These are phyloP conservation scores for Glomus cerebriforme DNA, from an alignment of 192 early-diverging fungal genomes.

Conservation along the genomic window DNA sequence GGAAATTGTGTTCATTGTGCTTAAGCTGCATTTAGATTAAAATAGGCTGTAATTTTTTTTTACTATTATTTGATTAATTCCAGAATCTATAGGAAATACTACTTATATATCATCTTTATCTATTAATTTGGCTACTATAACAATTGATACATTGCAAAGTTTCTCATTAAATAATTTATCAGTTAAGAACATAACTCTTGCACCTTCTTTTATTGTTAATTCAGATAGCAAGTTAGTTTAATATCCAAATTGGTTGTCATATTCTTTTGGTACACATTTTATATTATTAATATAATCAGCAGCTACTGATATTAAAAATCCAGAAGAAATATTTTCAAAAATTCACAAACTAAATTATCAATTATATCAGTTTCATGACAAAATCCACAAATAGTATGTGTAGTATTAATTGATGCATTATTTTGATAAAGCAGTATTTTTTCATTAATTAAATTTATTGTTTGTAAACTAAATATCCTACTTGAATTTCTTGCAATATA, in stretches of 20 bases:
- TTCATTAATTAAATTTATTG: too few species aligned
- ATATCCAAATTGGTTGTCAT: background rate
- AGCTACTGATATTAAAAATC: too few species aligned
- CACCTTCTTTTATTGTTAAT: background rate
- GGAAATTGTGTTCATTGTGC: background rate
- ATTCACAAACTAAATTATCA: too few species aligned
- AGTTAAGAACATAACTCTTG: too few species aligned
- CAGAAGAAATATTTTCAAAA: too few species aligned
- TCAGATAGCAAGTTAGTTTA: background rate
- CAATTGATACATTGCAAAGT: background rate
- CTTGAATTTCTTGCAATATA: too few species aligned
- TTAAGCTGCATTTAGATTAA: background rate
- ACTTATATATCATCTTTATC: background rate
- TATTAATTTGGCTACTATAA: background rate
- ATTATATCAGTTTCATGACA: too few species aligned
- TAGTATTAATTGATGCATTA: too few species aligned
- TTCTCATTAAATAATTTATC: background rate
- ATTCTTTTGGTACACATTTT: background rate
- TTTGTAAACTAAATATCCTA: background rate
- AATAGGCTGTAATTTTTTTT: background rate
- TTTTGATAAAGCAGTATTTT: too few species aligned
- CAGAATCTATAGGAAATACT: too few species aligned
- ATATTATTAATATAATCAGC: too few species aligned
- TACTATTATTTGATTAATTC: background rate
- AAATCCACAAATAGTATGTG: too few species aligned